A percentile compares a stretch with the other conserved stretches of the same genome.
phyloP scores from a whole-genome alignment of 352 stramenopile species.

The Phytophthora fragariae region DNA sequence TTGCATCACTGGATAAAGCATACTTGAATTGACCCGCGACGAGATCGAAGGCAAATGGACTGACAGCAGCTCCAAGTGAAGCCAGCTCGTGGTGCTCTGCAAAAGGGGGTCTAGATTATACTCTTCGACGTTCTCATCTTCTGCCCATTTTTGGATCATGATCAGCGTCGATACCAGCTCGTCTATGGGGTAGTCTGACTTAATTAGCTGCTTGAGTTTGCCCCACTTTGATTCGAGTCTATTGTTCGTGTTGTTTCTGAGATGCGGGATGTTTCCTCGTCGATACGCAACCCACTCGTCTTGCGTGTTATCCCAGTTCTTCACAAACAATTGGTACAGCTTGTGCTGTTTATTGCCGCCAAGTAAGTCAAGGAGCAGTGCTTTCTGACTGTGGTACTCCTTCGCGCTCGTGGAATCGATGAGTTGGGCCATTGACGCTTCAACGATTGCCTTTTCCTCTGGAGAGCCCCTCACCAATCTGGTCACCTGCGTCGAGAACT shows the following conservation, averaged over 20 bases:
- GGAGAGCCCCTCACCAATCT: background rate
- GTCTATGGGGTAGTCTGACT: background rate
- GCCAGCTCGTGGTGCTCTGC: background rate
- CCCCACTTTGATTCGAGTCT: background rate
- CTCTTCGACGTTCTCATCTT: background rate
- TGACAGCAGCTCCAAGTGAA: background rate
- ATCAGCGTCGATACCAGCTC: background rate
- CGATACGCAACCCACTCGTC: too few relatives aligned
- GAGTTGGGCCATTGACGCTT: background rate
- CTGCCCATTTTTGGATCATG: background rate
- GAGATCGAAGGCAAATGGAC: background rate
- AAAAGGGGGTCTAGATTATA: background rate
- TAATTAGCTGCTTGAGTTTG: background rate
- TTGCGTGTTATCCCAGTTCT: too few relatives aligned
- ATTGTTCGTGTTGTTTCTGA: too few relatives aligned
- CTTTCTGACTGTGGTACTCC: background rate
- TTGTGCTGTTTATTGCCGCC: background rate
- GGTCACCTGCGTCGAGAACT: background rate
- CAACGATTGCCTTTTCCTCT: background rate
- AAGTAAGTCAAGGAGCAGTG: background rate
- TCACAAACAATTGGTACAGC: background rate
- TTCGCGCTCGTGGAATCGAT: background rate
- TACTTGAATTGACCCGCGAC: background rate
- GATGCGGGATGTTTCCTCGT: too few relatives aligned
- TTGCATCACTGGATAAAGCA: background rate